phyloP scores from a whole-genome alignment of 2,329 filamentous ascomycete genomes.

The Kalmusia sp. region DNA sequence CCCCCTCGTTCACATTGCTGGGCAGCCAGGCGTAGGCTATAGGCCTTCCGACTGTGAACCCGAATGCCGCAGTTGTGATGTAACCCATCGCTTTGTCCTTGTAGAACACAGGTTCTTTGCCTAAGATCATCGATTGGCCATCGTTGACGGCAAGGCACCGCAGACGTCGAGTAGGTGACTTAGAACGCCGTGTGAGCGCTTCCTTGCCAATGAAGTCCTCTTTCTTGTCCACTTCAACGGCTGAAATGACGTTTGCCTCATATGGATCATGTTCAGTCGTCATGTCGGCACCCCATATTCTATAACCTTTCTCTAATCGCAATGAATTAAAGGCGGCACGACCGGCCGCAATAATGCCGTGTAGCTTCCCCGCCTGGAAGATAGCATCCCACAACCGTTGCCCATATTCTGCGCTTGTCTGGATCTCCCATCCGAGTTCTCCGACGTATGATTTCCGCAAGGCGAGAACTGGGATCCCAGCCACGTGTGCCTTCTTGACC shows the following conservation, averaged over 20 bases:
- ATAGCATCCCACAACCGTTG: conserved; percentile 66
- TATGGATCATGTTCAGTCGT: conserved; percentile 67
- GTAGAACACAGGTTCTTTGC: conserved; percentile 67
- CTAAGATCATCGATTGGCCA: conserved; percentile 63
- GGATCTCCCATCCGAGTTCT: conserved; percentile 69
- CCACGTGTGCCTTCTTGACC: conserved; percentile 58
- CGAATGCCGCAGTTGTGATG: conserved; percentile 67
- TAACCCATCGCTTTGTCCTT: conserved; percentile 60
- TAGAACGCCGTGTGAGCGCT: conserved; percentile 55
- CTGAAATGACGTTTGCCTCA: conserved; percentile 63
- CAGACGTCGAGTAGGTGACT: conserved; percentile 43
- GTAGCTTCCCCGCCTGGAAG: conserved; percentile 60
- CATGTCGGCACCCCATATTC: conserved; percentile 65
- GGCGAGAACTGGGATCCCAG: conserved; percentile 63
- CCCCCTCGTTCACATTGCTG: conserved; percentile 53
- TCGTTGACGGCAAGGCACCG: conserved; percentile 65
- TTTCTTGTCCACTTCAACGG: conserved; percentile 57
- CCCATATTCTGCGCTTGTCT: conserved; percentile 66
- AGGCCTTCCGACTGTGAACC: conserved; percentile 65
- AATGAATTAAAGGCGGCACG: conserved; percentile 65
- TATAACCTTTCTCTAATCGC: conserved; percentile 66
- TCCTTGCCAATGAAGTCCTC: conserved; percentile 59
- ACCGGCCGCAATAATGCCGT: conserved; percentile 66
- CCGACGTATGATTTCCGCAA: conserved; percentile 67
- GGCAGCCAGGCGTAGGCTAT: conserved; percentile 67